Evolutionary conservation across 192 early-diverging fungal genomes (phyloP).

Genomic region (Backusella australiensis): DNA sequence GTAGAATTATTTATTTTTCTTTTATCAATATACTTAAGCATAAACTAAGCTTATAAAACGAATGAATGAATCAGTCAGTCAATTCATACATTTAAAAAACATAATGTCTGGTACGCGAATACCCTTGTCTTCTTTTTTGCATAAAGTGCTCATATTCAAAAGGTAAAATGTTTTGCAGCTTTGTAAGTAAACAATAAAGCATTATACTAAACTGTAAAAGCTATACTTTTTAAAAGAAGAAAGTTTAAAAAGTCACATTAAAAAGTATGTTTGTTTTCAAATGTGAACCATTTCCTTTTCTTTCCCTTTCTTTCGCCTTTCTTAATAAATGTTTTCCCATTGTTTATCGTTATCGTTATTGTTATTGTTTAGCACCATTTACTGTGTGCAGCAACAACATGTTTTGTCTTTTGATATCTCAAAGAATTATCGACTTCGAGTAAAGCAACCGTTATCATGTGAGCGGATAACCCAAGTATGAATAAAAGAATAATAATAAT

Average conservation of each 20-base stretch:
- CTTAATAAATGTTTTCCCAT: neutral
- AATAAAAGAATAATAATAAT: neutral
- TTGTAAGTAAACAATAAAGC: conserved; percentile 1
- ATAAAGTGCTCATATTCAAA: neutral
- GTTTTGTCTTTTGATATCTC: neutral
- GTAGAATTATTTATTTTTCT: neutral
- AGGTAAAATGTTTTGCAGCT: neutral
- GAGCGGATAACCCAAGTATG: neutral
- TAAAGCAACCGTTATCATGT: neutral
- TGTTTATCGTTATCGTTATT: neutral
- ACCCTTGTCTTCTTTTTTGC: neutral
- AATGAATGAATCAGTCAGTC: neutral
- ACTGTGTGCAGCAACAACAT: neutral
- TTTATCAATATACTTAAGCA: neutral
- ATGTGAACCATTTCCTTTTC: neutral
- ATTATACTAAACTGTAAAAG: neutral
- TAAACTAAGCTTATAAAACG: neutral
- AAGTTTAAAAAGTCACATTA: neutral
- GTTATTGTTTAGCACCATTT: neutral
- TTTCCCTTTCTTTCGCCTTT: neutral
- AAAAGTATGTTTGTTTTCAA: neutral
- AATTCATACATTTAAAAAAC: neutral
- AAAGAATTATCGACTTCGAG: neutral
- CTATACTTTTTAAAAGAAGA: neutral
- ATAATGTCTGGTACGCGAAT: neutral